Base-by-base conservation (phyloP, 176 grass and related monocot species). In the Zizania latifolia region DNA sequence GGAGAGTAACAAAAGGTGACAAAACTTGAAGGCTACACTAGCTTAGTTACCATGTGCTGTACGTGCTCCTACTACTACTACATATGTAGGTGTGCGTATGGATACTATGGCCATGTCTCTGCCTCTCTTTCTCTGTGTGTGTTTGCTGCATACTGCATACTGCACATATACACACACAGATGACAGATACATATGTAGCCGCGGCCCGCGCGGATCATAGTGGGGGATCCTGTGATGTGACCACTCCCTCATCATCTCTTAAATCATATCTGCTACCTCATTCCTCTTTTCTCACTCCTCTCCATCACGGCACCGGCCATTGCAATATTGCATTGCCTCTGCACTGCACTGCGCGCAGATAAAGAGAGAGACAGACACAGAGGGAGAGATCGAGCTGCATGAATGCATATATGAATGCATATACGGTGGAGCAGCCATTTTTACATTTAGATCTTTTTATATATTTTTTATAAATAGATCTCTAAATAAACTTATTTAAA, bases 171-270 rank as follows among this genome's bases (percentile, higher is more conserved):
- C 27, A 31, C 58, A 62, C 29, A 59, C 12, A 33, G 24, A 58
- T 58, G 56, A 59, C 12, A 33, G 24, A 58, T 58, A 24, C 72
- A 39, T 54, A 74, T 38, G 55, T 74, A 43, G 72, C 40, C 17
- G 67, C 9, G 54, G 57, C 68, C 44, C 67, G 71, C 40, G 67
- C 9, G 54, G 57, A 79, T 58, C 67, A 41, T 76, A 32, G 32
- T 23, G 39, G 50, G 22, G 65, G 55, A 61, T 84, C 74, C 57
- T 77, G 26, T 58, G 86, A 84, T 77, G 72, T 85, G 82, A 82
- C 87, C 87, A 81, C 65, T 85, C 87, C 58, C 77, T 76, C 72
- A 81, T 88, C 86, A 71, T 80, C 45, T 84, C 86, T 88, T 88
- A 68, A 82, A 82, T 89, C 87, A 89, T 89, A 41, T 81, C 51